A percentile compares a stretch with the other conserved stretches of the same genome.
phyloP scores from a whole-genome alignment of 1,139 yeast genomes.

The Taiozyma sp. region DNA sequence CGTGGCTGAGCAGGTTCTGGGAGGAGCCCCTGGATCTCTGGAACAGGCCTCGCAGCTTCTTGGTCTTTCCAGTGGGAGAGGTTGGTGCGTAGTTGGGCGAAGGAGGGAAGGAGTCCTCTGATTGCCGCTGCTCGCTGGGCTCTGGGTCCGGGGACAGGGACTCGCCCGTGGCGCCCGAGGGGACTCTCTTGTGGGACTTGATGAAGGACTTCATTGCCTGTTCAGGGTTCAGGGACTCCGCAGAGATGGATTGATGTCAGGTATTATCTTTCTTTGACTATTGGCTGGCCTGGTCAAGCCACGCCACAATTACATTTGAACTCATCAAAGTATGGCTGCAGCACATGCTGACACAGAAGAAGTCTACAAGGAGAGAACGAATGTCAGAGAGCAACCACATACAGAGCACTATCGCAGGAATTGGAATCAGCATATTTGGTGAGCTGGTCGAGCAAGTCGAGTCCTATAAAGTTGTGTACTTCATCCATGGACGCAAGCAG shows the following conservation, averaged over 20 bases:
- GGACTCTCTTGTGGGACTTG: not conserved
- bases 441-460: not conserved
- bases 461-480: not conserved
- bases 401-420: not conserved
- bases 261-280: too few species aligned
- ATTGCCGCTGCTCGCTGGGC: not conserved
- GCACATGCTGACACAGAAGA: too few species aligned
- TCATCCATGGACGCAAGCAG: not conserved
- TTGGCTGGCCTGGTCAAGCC: not conserved
- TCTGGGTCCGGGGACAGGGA: not conserved
- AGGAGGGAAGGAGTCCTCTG: not conserved
- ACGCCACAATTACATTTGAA: not conserved
- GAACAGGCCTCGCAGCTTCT: constrained; percentile 21
- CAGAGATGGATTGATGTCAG: too few species aligned
- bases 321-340: too few species aligned
- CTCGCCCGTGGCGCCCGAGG: not conserved
- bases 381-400: not conserved
- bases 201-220: not conserved
- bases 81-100: constrained; percentile 4
- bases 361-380: not conserved
- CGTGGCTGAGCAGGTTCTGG: constrained; percentile 18
- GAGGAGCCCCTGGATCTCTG: constrained; percentile 17
- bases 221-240: not conserved
- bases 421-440: not conserved
- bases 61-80: constrained; percentile 12